Conservation (phyloP, 331 rosid species). For the Saraca asoca region DNA sequence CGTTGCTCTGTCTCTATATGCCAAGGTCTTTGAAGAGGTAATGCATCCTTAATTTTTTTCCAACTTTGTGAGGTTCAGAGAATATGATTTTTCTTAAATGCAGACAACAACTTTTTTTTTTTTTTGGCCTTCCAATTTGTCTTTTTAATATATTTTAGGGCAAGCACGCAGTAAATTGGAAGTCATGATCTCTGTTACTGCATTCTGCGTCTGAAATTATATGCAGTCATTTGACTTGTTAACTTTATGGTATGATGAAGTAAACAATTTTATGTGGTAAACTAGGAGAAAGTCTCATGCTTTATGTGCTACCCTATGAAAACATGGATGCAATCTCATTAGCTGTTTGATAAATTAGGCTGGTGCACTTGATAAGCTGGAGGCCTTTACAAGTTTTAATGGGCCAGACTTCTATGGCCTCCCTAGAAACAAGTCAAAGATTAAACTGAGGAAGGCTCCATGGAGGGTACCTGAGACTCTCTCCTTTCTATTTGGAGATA, state of each 20-base stretch:
- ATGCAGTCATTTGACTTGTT: slow-evolving; percentile 11
- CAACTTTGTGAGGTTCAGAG: background rate
- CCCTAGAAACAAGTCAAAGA: slow-evolving; percentile 72
- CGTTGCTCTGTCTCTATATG: slow-evolving; percentile 79
- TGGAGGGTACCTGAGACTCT: slow-evolving; percentile 74
- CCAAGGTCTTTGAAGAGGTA: slow-evolving; percentile 97
- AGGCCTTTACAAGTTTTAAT: slow-evolving; percentile 88
- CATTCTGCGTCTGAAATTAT: slow-evolving; percentile 12
- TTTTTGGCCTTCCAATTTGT: background rate
- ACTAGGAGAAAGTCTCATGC: slow-evolving; percentile 9
- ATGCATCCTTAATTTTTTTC: background rate
- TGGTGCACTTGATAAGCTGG: slow-evolving; percentile 84
- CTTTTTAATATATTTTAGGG: background rate
- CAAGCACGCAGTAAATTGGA: background rate
- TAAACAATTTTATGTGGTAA: background rate
- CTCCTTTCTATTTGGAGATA: slow-evolving; percentile 74
- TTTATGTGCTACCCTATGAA: slow-evolving; percentile 22
- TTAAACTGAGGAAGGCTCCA: slow-evolving; percentile 60
- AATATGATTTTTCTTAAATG: background rate
- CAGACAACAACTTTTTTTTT: too few relatives aligned
- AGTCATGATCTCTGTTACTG: background rate
- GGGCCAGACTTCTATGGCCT: slow-evolving; percentile 95
- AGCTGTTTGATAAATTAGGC: slow-evolving; percentile 48
- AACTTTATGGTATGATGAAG: slow-evolving; percentile 9
- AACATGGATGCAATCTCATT: background rate